A percentile compares a stretch with the other conserved stretches of the same genome.
Evolutionary conservation across 169 alveolate genomes (phyloP).

Genomic region (Eimeria falciformis): DNA sequence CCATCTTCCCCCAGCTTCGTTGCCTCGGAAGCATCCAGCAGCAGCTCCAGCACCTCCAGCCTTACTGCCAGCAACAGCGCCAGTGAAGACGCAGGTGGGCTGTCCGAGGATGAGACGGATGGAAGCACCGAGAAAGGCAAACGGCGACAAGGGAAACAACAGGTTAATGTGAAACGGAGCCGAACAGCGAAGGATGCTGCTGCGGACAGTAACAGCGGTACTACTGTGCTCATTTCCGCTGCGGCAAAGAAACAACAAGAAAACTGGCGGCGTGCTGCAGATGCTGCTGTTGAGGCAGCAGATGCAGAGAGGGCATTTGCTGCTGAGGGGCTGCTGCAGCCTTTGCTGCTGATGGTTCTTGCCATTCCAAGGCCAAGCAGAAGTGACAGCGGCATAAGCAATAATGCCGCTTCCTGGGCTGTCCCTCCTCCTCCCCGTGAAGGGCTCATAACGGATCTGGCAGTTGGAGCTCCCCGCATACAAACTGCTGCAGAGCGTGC

Average conservation of each 20-base stretch:
- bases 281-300: constrained; percentile 50
- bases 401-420: not conserved
- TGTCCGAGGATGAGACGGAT: not conserved
- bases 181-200: constrained; percentile 48
- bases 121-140: not conserved
- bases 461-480: constrained; percentile 14
- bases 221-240: not conserved
- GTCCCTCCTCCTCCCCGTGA: not conserved
- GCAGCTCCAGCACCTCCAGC: constrained; percentile 34
- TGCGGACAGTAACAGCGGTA: constrained; percentile 10
- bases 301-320: constrained; percentile 43
- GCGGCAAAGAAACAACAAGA: constrained; percentile 25
- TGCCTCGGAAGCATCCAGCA: constrained; percentile 30
- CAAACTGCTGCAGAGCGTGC: not conserved
- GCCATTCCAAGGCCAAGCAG: not conserved
- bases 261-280: constrained; percentile 58
- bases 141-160: not conserved
- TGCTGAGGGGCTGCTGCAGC: constrained; percentile 53
- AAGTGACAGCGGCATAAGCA: constrained; percentile 31
- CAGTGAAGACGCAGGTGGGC: not conserved
- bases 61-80: constrained; percentile 45
- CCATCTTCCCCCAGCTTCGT: constrained; percentile 40
- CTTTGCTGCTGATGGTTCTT: constrained; percentile 26
- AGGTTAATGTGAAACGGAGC: not conserved
- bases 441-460: constrained; percentile 33